Conservation (phyloP, 768 basidiomycete genomes). For the Strobilomyces confusus region DNA sequence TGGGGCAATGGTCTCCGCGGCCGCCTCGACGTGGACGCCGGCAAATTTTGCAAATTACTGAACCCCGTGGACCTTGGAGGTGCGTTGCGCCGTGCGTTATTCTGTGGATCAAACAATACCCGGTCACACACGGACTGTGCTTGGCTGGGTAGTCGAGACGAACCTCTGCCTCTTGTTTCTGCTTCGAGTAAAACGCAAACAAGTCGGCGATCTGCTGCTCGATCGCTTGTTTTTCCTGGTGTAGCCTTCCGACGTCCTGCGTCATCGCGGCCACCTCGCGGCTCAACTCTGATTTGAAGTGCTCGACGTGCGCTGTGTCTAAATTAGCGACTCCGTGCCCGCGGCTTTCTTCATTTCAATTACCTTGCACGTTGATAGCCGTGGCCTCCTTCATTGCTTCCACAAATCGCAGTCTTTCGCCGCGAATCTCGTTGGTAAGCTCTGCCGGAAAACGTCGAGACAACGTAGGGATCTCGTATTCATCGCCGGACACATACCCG, state of each 20-base stretch:
- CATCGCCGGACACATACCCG: conserved; percentile 41
- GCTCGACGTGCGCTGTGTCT: conserved; percentile 71
- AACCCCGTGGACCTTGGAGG: conserved; percentile 20
- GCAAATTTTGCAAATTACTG: conserved; percentile 27
- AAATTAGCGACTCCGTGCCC: conserved; percentile 1
- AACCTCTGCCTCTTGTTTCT: conserved; percentile 43
- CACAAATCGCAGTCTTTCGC: conserved; percentile 80
- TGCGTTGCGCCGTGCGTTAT: conserved; percentile 20
- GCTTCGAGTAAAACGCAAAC: conserved; percentile 68
- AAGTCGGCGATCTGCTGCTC: conserved; percentile 72
- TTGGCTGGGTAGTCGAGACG: neutral
- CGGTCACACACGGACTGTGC: neutral
- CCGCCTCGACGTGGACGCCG: conserved; percentile 18
- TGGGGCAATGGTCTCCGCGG: conserved; percentile 30
- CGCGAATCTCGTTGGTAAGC: conserved; percentile 78
- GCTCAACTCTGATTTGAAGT: conserved; percentile 79
- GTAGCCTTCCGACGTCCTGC: conserved; percentile 64
- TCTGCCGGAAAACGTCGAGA: conserved; percentile 39
- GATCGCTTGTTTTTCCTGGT: conserved; percentile 59
- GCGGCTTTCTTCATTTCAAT: conserved; percentile 2
- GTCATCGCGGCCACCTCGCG: conserved; percentile 73
- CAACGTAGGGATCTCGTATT: neutral
- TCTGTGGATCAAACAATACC: conserved; percentile 13
- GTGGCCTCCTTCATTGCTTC: conserved; percentile 97
- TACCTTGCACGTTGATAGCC: conserved; percentile 79